Evolutionary conservation across 768 basidiomycete genomes (phyloP).

Genomic region (Psilocybe sp.): DNA sequence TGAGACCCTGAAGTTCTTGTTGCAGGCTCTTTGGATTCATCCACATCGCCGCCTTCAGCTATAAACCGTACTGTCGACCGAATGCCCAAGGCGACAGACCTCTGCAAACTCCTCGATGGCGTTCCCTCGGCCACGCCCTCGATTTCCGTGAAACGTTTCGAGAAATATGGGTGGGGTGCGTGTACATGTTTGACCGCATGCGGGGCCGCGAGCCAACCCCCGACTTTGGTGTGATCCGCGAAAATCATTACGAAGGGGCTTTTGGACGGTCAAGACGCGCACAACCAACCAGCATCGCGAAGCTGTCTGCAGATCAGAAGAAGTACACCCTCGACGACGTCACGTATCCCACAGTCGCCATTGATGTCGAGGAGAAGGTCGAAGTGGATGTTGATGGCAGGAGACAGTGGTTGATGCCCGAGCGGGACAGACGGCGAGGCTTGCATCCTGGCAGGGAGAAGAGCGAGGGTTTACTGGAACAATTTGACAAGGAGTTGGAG

Average conservation of each 20-base stretch:
- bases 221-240: conserved; percentile 40
- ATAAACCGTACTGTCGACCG: conserved; percentile 52
- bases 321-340: conserved; percentile 1
- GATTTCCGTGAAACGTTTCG: conserved; percentile 68
- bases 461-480: conserved; percentile 50
- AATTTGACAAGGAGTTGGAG: conserved; percentile 52
- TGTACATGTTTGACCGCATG: conserved; percentile 56
- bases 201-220: conserved; percentile 53
- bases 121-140: conserved; percentile 60
- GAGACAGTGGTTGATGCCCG: conserved; percentile 51
- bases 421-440: conserved; percentile 44
- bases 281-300: background rate
- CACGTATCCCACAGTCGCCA: conserved; percentile 26
- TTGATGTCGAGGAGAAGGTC: conserved; percentile 39
- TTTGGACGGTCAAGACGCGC: conserved; percentile 36
- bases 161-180: conserved; percentile 54
- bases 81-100: conserved; percentile 26
- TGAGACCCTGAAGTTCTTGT: background rate
- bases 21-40: conserved; percentile 62
- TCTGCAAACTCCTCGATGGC: conserved; percentile 48
- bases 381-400: conserved; percentile 42
- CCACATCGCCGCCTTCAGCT: conserved; percentile 72
- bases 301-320: background rate
- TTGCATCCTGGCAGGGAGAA: conserved; percentile 39
- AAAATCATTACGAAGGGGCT: conserved; percentile 40